A percentile compares a stretch with the other conserved stretches of the same genome.
These are phyloP conservation scores for Trichophyton verrucosum DNA, from an alignment of 2,329 filamentous ascomycete genomes.

Conservation along the genomic window DNA sequence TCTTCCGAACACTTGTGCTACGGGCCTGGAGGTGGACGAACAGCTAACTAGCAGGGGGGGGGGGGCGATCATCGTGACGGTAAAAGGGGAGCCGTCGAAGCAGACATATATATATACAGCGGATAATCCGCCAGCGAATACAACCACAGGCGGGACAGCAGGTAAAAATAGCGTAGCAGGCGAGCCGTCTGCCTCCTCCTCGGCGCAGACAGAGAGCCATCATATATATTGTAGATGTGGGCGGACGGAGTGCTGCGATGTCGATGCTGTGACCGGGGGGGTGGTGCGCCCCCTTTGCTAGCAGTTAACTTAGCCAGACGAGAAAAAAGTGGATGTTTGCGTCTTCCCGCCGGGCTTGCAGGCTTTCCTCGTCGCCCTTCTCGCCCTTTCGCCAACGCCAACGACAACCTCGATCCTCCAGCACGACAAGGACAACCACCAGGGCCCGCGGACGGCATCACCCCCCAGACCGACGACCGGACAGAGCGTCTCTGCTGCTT, in stretches of 20 bases:
- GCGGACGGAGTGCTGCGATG: no score
- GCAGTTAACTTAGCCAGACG: background rate
- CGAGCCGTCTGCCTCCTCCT: no score
- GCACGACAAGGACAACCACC: background rate
- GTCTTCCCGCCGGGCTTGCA: no score
- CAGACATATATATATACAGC: no score
- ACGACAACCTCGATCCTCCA: background rate
- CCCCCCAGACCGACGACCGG: background rate
- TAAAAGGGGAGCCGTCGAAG: background rate
- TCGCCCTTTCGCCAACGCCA: background rate
- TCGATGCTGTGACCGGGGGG: no score
- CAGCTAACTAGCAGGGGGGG: background rate
- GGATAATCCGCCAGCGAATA: background rate
- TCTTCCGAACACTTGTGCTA: conserved; percentile 1
- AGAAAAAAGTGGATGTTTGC: background rate
- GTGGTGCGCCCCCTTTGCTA: no score
- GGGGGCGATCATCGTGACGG: background rate
- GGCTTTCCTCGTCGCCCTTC: background rate
- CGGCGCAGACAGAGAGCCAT: no score
- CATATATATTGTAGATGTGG: no score
- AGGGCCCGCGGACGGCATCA: background rate
- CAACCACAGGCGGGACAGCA: background rate
- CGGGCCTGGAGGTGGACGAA: background rate
- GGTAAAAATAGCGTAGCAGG: background rate
- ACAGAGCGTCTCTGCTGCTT: background rate